Evolutionary conservation across 2,329 filamentous ascomycete species (phyloP), one percentile per base, ranked within the genome.

Genomic region (Sporothrix schenckii): DNA sequence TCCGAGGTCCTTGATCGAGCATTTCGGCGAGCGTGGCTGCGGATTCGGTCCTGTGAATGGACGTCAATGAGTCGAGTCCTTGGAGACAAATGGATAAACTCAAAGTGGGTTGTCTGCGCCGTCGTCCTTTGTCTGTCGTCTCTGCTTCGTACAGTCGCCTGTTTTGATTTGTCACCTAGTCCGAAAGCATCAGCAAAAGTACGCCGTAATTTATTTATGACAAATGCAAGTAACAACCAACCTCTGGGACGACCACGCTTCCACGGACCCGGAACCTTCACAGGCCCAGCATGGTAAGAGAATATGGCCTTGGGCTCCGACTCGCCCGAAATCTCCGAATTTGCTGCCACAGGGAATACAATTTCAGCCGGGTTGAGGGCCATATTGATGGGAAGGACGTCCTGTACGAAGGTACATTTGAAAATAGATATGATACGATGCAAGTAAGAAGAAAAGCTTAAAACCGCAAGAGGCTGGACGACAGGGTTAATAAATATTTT

Each of bases 251-350:
- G 69, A 10, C 69, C 69, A 34, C 69, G 53, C 19, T 65, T 71
- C 69, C 69, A 71, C 16, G 69, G 69, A 19, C 69, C 65, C 19
- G 69, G 69, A 30, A 68, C 69, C 39, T 71, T 71, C 14, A 53
- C 56, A 6, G 52, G 69, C 14, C 69, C 69, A 1, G 14, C 21
- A 10, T 47, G 30, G 27, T 71, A 71, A 14, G 56, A 50, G 21
- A 71, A 71, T 9, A 71, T 30, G 16, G n/a, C 54, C 7, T 34
- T 10, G 19, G 9, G 52, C 16, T 58, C 58, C 58, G 68, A 39
- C 27, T 5, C 2, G 9, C 5, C 19, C 24, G 56, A n/a, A 1
- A 21, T 11, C 7, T 11, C 39, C 16, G 52, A 21, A 2, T 50
- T 27, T 4, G 50, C 10, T 13, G 24, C 19, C 9, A 49, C 5